Conservation (phyloP, 2,329 filamentous ascomycete genomes). For the Botrytis byssoidea region DNA sequence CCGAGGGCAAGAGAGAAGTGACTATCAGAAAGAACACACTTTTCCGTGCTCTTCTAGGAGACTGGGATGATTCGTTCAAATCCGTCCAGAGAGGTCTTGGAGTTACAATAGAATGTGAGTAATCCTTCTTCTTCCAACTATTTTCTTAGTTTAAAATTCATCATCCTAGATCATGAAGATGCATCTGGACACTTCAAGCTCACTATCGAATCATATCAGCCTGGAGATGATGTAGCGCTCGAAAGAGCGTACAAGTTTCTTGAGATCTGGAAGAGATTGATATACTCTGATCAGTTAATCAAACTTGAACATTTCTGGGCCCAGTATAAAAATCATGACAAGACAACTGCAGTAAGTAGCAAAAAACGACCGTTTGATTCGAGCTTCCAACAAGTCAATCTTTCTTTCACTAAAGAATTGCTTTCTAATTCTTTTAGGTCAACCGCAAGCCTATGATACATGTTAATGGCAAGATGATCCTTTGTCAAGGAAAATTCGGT, state of each 20-base stretch:
- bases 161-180: not conserved
- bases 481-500: not conserved
- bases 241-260: not conserved
- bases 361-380: not conserved
- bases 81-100: conserved; percentile 8
- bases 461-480: conserved; percentile 10
- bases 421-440: not conserved
- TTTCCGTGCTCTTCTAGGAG: conserved; percentile 7
- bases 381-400: not conserved
- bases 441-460: not conserved
- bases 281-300: conserved; percentile 10
- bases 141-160: not conserved
- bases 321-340: conserved; percentile 7
- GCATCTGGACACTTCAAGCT: not conserved
- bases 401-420: not conserved
- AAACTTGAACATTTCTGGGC: conserved; percentile 9
- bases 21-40: not conserved
- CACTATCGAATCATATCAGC: conserved; percentile 6
- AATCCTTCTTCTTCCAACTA: not conserved
- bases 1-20: conserved; percentile 2
- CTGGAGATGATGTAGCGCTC: not conserved
- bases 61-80: not conserved
- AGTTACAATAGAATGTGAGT: conserved; percentile 4
- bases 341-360: not conserved
- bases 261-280: conserved; percentile 11